A percentile compares a stretch with the other conserved stretches of the same genome.
phyloP scores from a whole-genome alignment of 2,329 filamentous ascomycete species.

The Claviceps paspali region DNA sequence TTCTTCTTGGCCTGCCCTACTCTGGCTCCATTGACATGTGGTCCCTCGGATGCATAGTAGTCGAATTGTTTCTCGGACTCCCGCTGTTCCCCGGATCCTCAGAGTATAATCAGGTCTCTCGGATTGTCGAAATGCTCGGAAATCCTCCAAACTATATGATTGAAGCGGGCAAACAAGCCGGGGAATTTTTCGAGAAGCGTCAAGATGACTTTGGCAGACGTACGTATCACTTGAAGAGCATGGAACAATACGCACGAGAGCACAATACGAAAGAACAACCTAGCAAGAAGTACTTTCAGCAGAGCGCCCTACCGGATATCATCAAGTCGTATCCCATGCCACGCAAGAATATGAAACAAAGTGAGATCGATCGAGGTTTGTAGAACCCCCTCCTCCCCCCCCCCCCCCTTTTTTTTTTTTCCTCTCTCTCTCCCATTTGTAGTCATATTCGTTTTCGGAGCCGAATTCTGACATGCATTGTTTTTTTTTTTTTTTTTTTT shows the following conservation, averaged over 20 bases:
- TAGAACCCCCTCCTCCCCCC: not conserved
- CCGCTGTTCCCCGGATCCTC: slow-evolving; percentile 94
- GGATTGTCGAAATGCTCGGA: slow-evolving; percentile 96
- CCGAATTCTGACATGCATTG: too few relatives aligned
- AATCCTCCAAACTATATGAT: slow-evolving; percentile 98
- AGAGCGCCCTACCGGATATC: slow-evolving; percentile 85
- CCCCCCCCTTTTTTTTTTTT: too few relatives aligned
- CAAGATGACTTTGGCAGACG: slow-evolving; percentile 84
- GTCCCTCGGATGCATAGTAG: slow-evolving; percentile 96
- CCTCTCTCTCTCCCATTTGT: too few relatives aligned
- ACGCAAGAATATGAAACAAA: slow-evolving; percentile 97
- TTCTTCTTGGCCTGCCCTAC: slow-evolving; percentile 87
- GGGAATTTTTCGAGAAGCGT: slow-evolving; percentile 90
- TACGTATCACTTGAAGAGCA: slow-evolving; percentile 83
- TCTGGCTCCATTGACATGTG: slow-evolving; percentile 99
- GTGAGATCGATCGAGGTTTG: slow-evolving; percentile 83
- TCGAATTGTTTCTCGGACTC: slow-evolving; percentile 88
- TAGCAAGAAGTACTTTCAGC: slow-evolving; percentile 98
- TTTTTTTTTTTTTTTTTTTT: too few relatives aligned
- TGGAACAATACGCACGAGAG: slow-evolving; percentile 95
- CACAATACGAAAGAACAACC: slow-evolving; percentile 95
- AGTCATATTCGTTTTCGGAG: too few relatives aligned
- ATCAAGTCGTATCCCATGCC: slow-evolving; percentile 98
- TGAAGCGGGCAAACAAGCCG: slow-evolving; percentile 94
- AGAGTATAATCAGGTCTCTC: slow-evolving; percentile 94